These are phyloP conservation scores for Dictyostelium brefeldianum DNA, from an alignment of 78 protist genomes.

Conservation along the genomic window DNA sequence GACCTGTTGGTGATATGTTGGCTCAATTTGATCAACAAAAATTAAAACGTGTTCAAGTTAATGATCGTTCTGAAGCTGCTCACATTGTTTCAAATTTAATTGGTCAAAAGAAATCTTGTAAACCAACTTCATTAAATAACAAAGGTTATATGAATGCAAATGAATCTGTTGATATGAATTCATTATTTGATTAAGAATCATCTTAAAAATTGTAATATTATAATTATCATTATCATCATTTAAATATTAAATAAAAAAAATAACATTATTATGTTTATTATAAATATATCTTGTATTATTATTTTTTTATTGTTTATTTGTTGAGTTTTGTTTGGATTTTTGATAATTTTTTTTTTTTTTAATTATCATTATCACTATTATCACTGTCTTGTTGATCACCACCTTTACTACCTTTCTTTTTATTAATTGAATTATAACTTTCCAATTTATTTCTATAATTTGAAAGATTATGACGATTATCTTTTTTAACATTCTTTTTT, in stretches of 20 bases:
- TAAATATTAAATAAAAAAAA: no score
- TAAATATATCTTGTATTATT: no score
- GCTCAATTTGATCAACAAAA: constrained; percentile 25
- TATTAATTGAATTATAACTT: no score
- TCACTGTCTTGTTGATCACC: no score
- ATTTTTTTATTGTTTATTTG: no score
- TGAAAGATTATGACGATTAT: constrained; percentile 38
- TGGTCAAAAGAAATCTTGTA: constrained; percentile 34
- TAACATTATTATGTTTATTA: no score
- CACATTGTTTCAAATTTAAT: constrained; percentile 15
- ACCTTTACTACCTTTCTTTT: no score
- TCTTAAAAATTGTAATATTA: neutral
- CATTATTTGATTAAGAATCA: neutral
- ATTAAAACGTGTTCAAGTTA: neutral
- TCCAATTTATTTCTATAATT: constrained; percentile 41
- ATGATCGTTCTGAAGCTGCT: constrained; percentile 50
- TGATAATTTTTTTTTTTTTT: no score
- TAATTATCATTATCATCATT: neutral
- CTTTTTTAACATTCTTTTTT: constrained; percentile 44
- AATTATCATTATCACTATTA: no score
- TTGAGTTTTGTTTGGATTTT: no score
- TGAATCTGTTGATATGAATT: neutral
- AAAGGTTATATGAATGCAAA: constrained; percentile 29
- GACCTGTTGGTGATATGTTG: constrained; percentile 28
- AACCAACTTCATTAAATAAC: neutral